Base-by-base conservation (phyloP, 2,329 filamentous ascomycete genomes). In the Claviceps humidiphila region DNA sequence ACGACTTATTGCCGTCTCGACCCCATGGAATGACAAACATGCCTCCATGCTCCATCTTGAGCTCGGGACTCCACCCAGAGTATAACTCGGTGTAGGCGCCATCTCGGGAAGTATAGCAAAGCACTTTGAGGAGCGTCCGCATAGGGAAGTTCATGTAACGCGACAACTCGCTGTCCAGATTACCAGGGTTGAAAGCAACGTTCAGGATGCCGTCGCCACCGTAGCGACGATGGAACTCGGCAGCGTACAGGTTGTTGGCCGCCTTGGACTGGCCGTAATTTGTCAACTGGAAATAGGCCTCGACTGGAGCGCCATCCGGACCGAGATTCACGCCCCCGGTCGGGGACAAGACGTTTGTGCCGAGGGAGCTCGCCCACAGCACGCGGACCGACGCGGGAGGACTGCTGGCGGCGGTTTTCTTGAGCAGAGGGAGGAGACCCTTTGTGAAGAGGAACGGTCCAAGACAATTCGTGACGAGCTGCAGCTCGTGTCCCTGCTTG, bases 41-140 rank as follows among this genome's bases (percentile, higher is more conserved):
- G 42, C 50, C 50, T 8, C 53, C 53, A 11, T 54, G 30, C 6
- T 61, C 69, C 1, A 66, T 41, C 0, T 66, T 72, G 3, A 76
- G 61, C 0, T 74, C 66, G 0, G 69, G 67, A 0, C 72, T 72
- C 41, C 74, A 61, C 0, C 66, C 74, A 0, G 73, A 68, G 53
- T 69, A 78, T 1, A 78, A 57, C 53, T 73, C 67, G 0, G 74
- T 74, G 57, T 75, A 76, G 0, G 72, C 74, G 0, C 74, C 75
- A 30, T 67, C 60, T 11, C 67, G 52, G 0, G 60, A 17, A 17
- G 53, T 51, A 0, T 66, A 62, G 51, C 65, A 59, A 1, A 65
- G 30, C 6, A 59, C 52, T 5, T 55, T 57, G 3, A 54, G 51
- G 4, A 39, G 3, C 1, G 66, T 11, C 20, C 52, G 52, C 4